These are phyloP conservation scores for Gentiana dahurica DNA, from an alignment of 257 asterid genomes.

Conservation along the genomic window DNA sequence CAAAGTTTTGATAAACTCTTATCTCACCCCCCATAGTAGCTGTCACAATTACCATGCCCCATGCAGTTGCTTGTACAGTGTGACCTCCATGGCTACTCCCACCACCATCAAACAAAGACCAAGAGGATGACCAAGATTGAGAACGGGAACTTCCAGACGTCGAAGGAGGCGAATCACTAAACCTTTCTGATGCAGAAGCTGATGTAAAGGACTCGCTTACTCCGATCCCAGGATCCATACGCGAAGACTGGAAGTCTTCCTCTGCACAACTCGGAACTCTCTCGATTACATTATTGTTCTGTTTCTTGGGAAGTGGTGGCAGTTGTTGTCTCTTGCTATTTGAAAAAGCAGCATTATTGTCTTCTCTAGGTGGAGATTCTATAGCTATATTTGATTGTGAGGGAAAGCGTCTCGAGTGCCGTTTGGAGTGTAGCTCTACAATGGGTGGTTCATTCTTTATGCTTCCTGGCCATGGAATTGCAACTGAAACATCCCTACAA, in stretches of 20 bases:
- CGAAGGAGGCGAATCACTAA: slow-evolving; percentile 31
- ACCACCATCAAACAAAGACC: slow-evolving; percentile 23
- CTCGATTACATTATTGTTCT: slow-evolving; percentile 23
- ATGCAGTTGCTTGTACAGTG: slow-evolving; percentile 77
- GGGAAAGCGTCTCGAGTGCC: slow-evolving; percentile 46
- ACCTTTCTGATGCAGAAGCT: slow-evolving; percentile 24
- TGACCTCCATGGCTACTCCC: slow-evolving; percentile 29
- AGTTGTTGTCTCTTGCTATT: slow-evolving; percentile 35
- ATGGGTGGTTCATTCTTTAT: slow-evolving; percentile 46
- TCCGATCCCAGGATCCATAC: slow-evolving; percentile 53
- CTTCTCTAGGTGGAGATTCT: slow-evolving; percentile 33
- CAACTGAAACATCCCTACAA: slow-evolving; percentile 70
- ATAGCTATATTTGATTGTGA: slow-evolving; percentile 14
- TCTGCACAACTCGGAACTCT: slow-evolving; percentile 22
- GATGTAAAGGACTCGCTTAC: slow-evolving; percentile 34
- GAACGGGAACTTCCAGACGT: slow-evolving; percentile 29
- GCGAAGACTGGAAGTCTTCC: slow-evolving; percentile 37
- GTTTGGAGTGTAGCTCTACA: slow-evolving; percentile 59
- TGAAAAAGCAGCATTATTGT: slow-evolving; percentile 10
- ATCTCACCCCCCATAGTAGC: slow-evolving; percentile 81
- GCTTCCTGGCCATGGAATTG: slow-evolving; percentile 74
- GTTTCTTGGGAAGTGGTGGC: slow-evolving; percentile 59
- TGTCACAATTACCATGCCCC: slow-evolving; percentile 85
- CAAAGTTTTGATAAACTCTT: slow-evolving; percentile 79
- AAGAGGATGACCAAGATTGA: slow-evolving; percentile 34